These are phyloP conservation scores for Ogataea nitratoaversa DNA, from an alignment of 805 yeast genomes.

Conservation along the genomic window DNA sequence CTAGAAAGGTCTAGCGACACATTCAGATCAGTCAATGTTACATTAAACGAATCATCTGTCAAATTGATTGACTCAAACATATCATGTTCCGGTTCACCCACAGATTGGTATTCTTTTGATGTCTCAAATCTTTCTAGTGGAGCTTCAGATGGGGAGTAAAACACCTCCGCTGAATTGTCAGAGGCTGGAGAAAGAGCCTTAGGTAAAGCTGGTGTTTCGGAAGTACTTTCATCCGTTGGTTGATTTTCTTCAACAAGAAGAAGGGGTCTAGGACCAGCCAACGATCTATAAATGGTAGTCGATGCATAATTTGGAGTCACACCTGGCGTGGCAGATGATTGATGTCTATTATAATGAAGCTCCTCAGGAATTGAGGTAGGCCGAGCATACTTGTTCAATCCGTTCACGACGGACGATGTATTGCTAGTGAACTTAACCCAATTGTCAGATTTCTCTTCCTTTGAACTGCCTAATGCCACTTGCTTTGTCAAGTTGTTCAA, in stretches of 20 bases:
- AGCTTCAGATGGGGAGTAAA: slow-evolving; percentile 9
- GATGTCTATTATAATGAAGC: too few species aligned
- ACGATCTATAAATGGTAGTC: too few species aligned
- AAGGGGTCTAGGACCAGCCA: too few species aligned
- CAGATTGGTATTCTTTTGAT: background rate
- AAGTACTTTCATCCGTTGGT: background rate
- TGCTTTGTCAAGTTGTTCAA: slow-evolving; percentile 6
- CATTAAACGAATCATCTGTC: slow-evolving; percentile 14
- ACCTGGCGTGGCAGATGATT: too few species aligned
- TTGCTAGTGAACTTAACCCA: slow-evolving; percentile 8
- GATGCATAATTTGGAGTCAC: too few species aligned
- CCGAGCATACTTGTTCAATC: background rate
- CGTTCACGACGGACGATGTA: background rate
- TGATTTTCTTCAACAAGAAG: too few species aligned
- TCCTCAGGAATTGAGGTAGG: too few species aligned
- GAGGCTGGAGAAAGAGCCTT: background rate
- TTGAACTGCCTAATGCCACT: background rate
- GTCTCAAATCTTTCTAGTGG: background rate
- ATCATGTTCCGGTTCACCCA: slow-evolving; percentile 8
- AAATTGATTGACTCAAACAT: slow-evolving; percentile 15
- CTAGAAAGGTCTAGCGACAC: slow-evolving; percentile 3
- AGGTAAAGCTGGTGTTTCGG: background rate
- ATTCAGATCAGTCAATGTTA: slow-evolving; percentile 14
- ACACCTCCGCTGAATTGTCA: slow-evolving; percentile 2
- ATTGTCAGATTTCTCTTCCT: slow-evolving; percentile 6